A percentile compares a stretch with the other conserved stretches of the same genome.
Evolutionary conservation across 2,329 filamentous ascomycete genomes (phyloP).

Genomic region (Blastomyces emzantsi): DNA sequence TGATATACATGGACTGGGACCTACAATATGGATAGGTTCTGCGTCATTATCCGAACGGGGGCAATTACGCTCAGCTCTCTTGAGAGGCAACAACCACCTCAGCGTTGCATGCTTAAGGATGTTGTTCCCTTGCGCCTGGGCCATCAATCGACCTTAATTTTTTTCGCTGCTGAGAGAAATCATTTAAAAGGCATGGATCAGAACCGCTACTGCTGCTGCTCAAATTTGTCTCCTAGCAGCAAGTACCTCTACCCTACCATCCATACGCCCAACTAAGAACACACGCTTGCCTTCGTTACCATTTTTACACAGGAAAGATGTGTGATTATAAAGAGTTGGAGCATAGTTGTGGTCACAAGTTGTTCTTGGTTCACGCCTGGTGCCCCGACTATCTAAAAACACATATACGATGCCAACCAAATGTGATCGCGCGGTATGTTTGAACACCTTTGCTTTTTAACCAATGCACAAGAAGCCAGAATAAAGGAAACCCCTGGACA

Average conservation of each 20-base stretch:
- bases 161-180: background rate
- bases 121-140: background rate
- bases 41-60: background rate
- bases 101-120: background rate
- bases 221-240: background rate
- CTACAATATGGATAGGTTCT: background rate
- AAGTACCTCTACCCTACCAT: background rate
- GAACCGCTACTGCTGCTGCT: background rate
- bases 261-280: background rate
- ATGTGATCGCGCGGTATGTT: constrained; percentile 1
- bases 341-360: background rate
- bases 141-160: background rate
- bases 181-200: constrained; percentile 1
- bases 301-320: background rate
- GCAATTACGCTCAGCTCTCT: background rate
- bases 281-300: background rate
- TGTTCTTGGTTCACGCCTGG: background rate
- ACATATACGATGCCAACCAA: background rate
- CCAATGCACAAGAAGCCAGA: background rate
- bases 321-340: constrained; percentile 2
- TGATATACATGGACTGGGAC: background rate
- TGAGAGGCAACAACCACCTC: constrained; percentile 1
- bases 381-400: background rate
- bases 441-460: background rate
- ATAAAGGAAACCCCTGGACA: background rate